Evolutionary conservation across 768 basidiomycete species (phyloP).

Genomic region (Royoungia palumana): DNA sequence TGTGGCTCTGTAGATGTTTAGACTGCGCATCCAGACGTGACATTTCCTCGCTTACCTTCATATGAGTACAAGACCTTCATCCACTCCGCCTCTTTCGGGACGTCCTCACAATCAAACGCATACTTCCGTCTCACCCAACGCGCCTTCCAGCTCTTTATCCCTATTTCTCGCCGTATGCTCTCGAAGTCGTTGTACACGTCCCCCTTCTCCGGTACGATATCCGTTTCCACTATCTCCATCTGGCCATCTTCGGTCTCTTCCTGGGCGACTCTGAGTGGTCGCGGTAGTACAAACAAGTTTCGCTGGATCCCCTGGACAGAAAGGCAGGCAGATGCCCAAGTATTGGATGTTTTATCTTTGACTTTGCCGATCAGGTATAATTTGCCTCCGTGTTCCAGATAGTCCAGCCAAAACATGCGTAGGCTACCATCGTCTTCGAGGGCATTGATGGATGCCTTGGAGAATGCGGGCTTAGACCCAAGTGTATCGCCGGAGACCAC

Average conservation of each 20-base stretch:
- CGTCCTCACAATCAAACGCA: slow-evolving; percentile 75
- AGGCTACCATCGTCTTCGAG: slow-evolving; percentile 83
- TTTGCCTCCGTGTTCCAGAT: slow-evolving; percentile 80
- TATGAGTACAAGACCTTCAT: slow-evolving; percentile 93
- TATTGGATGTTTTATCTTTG: slow-evolving; percentile 61
- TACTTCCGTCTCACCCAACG: slow-evolving; percentile 90
- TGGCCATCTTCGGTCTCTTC: slow-evolving; percentile 30
- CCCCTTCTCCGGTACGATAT: slow-evolving; percentile 61
- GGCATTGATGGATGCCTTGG: slow-evolving; percentile 46
- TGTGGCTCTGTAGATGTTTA: slow-evolving; percentile 31
- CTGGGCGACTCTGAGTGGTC: slow-evolving; percentile 53
- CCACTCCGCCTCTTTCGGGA: slow-evolving; percentile 85
- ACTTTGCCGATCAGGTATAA: slow-evolving; percentile 92
- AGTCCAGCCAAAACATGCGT: slow-evolving; percentile 95
- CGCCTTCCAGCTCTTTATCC: slow-evolving; percentile 72
- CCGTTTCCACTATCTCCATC: slow-evolving; percentile 57
- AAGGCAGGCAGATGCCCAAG: slow-evolving; percentile 84
- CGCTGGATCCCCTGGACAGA: slow-evolving; percentile 83
- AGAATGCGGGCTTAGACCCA: slow-evolving; percentile 41
- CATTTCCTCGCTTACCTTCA: slow-evolving; percentile 51
- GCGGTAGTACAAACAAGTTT: slow-evolving; percentile 86
- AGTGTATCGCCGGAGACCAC: slow-evolving; percentile 60
- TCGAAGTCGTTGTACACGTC: slow-evolving; percentile 88
- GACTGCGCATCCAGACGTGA: neutral
- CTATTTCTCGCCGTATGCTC: slow-evolving; percentile 62